Conservation (phyloP, 2,329 filamentous ascomycete genomes). For the Colletotrichum godetiae region DNA sequence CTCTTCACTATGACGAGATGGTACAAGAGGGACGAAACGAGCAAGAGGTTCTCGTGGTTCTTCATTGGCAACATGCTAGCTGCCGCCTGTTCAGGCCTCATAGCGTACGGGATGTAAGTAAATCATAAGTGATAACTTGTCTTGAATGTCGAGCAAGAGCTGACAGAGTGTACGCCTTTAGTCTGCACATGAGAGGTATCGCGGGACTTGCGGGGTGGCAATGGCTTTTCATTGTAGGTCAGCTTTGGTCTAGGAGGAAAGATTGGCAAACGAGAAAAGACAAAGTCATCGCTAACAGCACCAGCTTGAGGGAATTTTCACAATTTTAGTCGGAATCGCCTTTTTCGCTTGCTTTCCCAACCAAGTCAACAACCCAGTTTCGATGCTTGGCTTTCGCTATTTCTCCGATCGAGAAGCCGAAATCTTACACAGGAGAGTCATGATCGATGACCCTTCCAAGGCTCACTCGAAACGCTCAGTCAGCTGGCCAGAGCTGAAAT, state of each 20-base stretch:
- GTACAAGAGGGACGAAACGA: conserved; percentile 59
- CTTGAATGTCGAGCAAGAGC: neutral
- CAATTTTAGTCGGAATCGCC: conserved; percentile 45
- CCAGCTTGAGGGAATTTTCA: conserved; percentile 51
- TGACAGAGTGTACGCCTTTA: neutral
- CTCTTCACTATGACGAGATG: conserved; percentile 59
- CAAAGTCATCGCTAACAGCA: neutral
- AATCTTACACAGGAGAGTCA: conserved; percentile 47
- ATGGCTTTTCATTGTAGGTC: conserved; percentile 46
- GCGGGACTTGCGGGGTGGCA: conserved; percentile 46
- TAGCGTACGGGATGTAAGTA: conserved; percentile 54
- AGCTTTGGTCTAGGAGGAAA: neutral
- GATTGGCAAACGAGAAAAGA: neutral
- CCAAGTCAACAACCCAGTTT: conserved; percentile 43
- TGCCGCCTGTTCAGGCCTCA: conserved; percentile 50
- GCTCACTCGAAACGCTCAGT: conserved; percentile 43
- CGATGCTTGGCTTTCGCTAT: conserved; percentile 42
- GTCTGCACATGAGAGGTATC: conserved; percentile 47
- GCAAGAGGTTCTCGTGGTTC: conserved; percentile 56
- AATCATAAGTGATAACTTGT: neutral
- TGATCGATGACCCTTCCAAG: conserved; percentile 50
- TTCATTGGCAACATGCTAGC: conserved; percentile 58
- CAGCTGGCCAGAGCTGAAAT: conserved; percentile 46
- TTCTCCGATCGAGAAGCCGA: conserved; percentile 49
- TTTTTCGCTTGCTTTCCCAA: conserved; percentile 47